A percentile compares a stretch with the other conserved stretches of the same genome.
These are phyloP conservation scores for Zancudomyces culisetae DNA, from an alignment of 371 early-diverging fungal species.

Conservation along the genomic window DNA sequence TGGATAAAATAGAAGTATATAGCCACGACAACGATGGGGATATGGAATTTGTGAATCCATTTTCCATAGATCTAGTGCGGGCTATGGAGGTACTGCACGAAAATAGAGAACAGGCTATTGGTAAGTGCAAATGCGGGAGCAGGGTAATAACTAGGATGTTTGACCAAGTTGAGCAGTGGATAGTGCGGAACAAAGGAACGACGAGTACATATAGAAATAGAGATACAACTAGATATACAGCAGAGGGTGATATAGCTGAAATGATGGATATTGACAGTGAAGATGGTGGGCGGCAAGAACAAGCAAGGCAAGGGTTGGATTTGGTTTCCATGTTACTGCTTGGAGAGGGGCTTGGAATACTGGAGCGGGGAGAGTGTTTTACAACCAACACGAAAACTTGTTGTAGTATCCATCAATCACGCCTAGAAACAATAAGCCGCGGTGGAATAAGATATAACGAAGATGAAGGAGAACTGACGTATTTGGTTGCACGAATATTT, in stretches of 20 bases:
- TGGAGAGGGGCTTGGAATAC: slow-evolving; percentile 6
- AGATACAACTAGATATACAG: neutral
- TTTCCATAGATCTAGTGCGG: neutral
- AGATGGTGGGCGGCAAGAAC: neutral
- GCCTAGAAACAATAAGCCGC: neutral
- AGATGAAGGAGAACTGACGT: slow-evolving; percentile 14
- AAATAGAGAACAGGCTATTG: neutral
- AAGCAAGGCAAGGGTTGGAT: slow-evolving; percentile 2
- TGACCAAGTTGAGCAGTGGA: neutral
- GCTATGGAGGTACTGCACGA: neutral
- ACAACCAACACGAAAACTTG: neutral
- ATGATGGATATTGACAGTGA: neutral
- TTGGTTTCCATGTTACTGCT: slow-evolving; percentile 13
- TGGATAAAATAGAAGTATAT: neutral
- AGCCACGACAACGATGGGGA: neutral
- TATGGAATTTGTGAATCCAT: slow-evolving; percentile 1
- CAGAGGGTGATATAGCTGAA: neutral
- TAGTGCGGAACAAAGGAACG: neutral
- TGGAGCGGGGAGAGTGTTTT: neutral
- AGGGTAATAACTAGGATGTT: neutral
- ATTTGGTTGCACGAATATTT: slow-evolving; percentile 31
- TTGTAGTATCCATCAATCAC: neutral
- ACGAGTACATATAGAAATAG: neutral
- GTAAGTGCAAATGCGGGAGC: neutral
- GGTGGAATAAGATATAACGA: neutral